Evolutionary conservation across 2,329 filamentous ascomycete genomes (phyloP), one percentile per base, ranked within the genome.

Genomic region (Didymosphaeria variabile): DNA sequence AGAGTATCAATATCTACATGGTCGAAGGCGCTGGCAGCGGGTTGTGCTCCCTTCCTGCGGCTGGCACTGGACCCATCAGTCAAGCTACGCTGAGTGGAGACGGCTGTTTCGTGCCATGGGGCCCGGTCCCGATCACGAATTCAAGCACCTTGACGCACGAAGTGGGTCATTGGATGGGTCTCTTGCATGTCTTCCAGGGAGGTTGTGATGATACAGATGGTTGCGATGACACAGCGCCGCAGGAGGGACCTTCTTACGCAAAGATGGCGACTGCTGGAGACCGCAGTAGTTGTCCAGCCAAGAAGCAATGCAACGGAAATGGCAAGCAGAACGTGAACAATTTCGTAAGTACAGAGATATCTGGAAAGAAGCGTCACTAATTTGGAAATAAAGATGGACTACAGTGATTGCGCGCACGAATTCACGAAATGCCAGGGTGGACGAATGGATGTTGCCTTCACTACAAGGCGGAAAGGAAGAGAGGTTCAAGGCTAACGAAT

Each of bases 1-100:
- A 67, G 34, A 78, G 79, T 4, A 77, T 87, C 32, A 87, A 87
- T 70, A 75, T 87, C 58, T 87, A 86, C 74, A 85, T 86, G 75
- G 86, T 63, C 78, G 86, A 59, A 72, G 75, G 59, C 69, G 70
- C 58, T 69, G 85, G 10, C 75, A 86, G n/a, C 82, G 85, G 12
- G 17, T 55, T 63, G 13, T 65, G 63, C 60, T 63, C 58, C 3
- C 46, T 63, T 13, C 65, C 65, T 19, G 26, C 55, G 10, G 55
- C 23, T 32, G 26, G 31, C 4, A 34, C 40, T 9, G 34, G 52
- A 13, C 54, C 57, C 21, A 45, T 67, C n/a, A 44, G 58, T 15
- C 64, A 63, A 49, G 34, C 45, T 4, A 29, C 26, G 1, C 26
- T 29, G 2, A 29, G 26, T 2, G 26, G 26, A 29, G 26, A 29